phyloP scores from a whole-genome alignment of 2,329 filamentous ascomycete genomes.

The Aspergillus ibericus region DNA sequence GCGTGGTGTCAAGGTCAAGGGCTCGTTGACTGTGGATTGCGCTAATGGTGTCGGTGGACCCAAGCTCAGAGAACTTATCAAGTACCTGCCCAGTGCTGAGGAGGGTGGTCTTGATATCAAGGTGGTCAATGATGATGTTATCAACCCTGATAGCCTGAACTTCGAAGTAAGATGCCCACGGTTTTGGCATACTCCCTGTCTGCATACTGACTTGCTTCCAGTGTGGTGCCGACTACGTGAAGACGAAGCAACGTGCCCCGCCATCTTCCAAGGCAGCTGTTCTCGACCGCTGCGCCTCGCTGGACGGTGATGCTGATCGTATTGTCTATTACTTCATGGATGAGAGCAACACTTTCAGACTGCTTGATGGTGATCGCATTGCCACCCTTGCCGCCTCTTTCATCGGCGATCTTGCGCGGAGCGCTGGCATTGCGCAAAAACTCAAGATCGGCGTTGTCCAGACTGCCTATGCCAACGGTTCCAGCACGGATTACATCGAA shows the following conservation, averaged over 20 bases:
- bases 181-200: background rate
- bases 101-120: slow-evolving; percentile 75
- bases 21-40: slow-evolving; percentile 82
- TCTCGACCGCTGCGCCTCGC: slow-evolving; percentile 79
- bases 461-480: slow-evolving; percentile 96
- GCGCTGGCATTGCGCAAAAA: slow-evolving; percentile 74
- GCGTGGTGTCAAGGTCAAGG: slow-evolving; percentile 70
- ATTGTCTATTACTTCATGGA: slow-evolving; percentile 94
- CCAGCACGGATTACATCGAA: slow-evolving; percentile 87
- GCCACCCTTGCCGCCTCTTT: slow-evolving; percentile 92
- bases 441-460: slow-evolving; percentile 93
- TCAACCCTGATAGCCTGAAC: slow-evolving; percentile 86
- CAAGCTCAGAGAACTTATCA: slow-evolving; percentile 82
- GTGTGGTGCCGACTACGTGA: slow-evolving; percentile 96
- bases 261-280: slow-evolving; percentile 74
- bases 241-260: slow-evolving; percentile 91
- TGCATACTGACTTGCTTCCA: slow-evolving; percentile 39
- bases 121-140: slow-evolving; percentile 88
- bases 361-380: slow-evolving; percentile 95
- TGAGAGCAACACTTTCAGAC: slow-evolving; percentile 77
- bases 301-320: slow-evolving; percentile 94
- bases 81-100: slow-evolving; percentile 68
- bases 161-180: slow-evolving; percentile 63
- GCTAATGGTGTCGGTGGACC: slow-evolving; percentile 96
- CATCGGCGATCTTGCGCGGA: slow-evolving; percentile 81